These are phyloP conservation scores for Aureobasidium musti DNA, from an alignment of 2,329 filamentous ascomycete species.

Conservation along the genomic window DNA sequence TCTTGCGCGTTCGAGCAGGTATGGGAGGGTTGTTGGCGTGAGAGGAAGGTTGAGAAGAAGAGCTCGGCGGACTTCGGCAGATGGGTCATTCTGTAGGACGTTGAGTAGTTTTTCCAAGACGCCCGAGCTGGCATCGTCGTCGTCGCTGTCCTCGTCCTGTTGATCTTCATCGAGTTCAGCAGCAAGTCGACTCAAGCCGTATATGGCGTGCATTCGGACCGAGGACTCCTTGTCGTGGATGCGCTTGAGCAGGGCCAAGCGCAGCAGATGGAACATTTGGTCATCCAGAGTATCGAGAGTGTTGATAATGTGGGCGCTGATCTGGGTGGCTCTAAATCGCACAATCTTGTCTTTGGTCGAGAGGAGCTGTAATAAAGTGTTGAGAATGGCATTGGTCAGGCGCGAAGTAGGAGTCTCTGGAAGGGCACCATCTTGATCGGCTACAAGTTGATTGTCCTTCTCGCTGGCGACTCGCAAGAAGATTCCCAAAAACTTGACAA, in stretches of 20 bases:
- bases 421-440: constrained; percentile 66
- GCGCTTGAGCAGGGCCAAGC: constrained; percentile 76
- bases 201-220: constrained; percentile 86
- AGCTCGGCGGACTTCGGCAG: constrained; percentile 86
- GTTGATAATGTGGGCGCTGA: constrained; percentile 89
- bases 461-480: constrained; percentile 72
- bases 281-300: constrained; percentile 90
- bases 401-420: constrained; percentile 82
- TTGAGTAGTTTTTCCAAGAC: constrained; percentile 82
- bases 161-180: constrained; percentile 68
- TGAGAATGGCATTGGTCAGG: constrained; percentile 73
- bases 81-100: constrained; percentile 89
- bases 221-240: constrained; percentile 93
- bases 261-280: constrained; percentile 80
- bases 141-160: constrained; percentile 64
- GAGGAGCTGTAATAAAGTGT: constrained; percentile 72
- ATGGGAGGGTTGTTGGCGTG: constrained; percentile 76
- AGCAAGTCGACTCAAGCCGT: constrained; percentile 83
- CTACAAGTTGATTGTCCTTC: constrained; percentile 67
- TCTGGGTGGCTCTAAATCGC: constrained; percentile 84
- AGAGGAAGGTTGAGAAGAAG: constrained; percentile 90
- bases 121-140: constrained; percentile 63
- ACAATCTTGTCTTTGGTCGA: constrained; percentile 89
- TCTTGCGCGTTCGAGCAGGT: constrained; percentile 83
- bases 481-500: constrained; percentile 81